Base-by-base conservation (phyloP, 2,329 filamentous ascomycete genomes). In the Cladophialophora yegresii region DNA sequence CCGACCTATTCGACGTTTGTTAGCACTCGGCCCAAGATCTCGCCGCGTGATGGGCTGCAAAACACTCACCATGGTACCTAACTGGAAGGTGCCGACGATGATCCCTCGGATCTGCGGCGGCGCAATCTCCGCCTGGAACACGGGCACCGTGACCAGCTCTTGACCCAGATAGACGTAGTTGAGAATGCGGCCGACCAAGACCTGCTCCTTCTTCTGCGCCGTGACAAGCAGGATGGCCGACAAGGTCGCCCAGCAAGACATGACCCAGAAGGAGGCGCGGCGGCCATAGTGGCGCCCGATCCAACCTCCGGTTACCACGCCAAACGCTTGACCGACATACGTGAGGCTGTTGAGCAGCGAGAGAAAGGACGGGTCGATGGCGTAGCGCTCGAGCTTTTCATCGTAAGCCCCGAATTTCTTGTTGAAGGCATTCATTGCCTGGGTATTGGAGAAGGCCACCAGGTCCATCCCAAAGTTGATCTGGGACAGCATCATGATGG, bases 81-180 rank as follows among this genome's bases (percentile, higher is more conserved):
- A 43, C 26, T 66, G 64, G 54, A 59, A 66, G 2, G 64, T 66
- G 32, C 64, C 61, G 28, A 66, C 49, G 8, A 66, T 51, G 20
- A 66, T 49, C 9, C 64, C 64, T 57, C 64, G 64, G 49, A 63
- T 55, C 23, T 63, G 40, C 2, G 60, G 56, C 13, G 64, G 64
- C 13, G 54, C 61, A 47, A 66, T 66, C 32, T 66, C 64, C 16
- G 60, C 32, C 51, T 66, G 64, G 20, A 36, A 59, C 10, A 66
- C 58, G 2, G 64, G 64, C 5, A 66, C 56, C 8, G 58, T 61
- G 5, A 58, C 58, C 16, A 66, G 60, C 20, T 66, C 64, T n/a
- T 62, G 58, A 16, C 64, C 64, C 12, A 66, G 43, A 23, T 66
- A 66, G 60, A 66, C 51, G 30, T 66, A 66, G 51, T 66, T 66